Evolutionary conservation across 208 protist genomes (phyloP), one percentile per base, ranked within the genome.

Genomic region (Crithidia brevicula): DNA sequence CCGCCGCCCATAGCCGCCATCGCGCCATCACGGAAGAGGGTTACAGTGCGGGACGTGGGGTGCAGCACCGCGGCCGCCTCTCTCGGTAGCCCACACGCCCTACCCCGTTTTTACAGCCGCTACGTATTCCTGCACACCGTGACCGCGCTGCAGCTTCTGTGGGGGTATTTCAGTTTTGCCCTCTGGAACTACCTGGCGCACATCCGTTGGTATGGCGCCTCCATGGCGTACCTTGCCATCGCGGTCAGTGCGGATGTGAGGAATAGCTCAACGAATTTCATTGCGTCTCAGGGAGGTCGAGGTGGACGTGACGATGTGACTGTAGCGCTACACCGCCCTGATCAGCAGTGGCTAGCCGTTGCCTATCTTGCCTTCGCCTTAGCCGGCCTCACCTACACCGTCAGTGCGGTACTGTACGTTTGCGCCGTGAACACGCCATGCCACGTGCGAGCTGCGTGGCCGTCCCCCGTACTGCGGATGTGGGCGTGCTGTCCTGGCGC

Each of bases 171-270:
- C 33, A 45, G 40, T 11, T 42, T 65, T 22, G 46, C 45, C 0
- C 22, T 54, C 45, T 65, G 59, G 59, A 65, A 65, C 59, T 54
- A 65, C 45, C 43, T 54, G 1, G 59, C 45, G 10, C 59, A 65
- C 45, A 65, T 65, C 36, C 59, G 46, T 10, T 65, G 46, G 59
- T 65, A 54, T 46, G 59, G 59, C 20, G 57, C 57, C 42, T 42
- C 57, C 25, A 7, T 52, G 1, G 43, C 31, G 43, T 22, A 52
- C n/a, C 8, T 54, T n/a, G 42, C 0, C 0, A 1, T 33, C 0
- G 18, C 34, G 25, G 8, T n/a, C 5, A 0, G 25, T 5, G 25
- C 27, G 27, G n/a, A 40, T 0, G 16, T 1, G 23, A 27, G 28
- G 25, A 28, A n/a, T n/a, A n/a, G n/a, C n/a, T n/a, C n/a, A n/a